Evolutionary conservation across 2,329 filamentous ascomycete genomes (phyloP).

Genomic region (Diaporthe aspalathi): DNA sequence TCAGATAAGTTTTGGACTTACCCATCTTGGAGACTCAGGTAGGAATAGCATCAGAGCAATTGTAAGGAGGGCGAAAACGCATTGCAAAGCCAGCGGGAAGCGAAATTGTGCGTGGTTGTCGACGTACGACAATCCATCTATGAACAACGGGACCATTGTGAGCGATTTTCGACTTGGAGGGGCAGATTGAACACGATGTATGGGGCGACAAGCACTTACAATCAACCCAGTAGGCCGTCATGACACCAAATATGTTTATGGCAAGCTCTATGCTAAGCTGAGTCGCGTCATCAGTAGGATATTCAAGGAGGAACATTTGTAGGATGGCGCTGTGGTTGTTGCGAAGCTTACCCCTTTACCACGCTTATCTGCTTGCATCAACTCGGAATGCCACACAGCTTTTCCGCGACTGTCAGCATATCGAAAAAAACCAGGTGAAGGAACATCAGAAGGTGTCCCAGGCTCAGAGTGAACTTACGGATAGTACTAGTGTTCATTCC

Average conservation of each 20-base stretch:
- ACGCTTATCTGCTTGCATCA: constrained; percentile 53
- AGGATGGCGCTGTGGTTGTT: no score
- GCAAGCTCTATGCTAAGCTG: constrained; percentile 17
- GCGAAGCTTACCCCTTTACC: constrained; percentile 49
- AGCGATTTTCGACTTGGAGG: background rate
- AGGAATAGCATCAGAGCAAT: constrained; percentile 50
- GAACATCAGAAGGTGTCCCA: background rate
- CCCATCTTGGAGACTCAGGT: constrained; percentile 42
- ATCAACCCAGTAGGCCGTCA: constrained; percentile 21
- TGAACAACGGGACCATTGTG: background rate
- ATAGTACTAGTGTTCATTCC: constrained; percentile 62
- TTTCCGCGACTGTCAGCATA: background rate
- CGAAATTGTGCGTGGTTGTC: constrained; percentile 54
- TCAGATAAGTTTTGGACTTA: background rate
- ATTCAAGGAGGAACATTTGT: no score
- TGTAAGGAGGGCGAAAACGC: constrained; percentile 53
- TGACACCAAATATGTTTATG: constrained; percentile 18
- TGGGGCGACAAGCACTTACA: background rate
- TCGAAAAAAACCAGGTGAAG: background rate
- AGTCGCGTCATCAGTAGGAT: background rate
- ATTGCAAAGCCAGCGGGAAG: constrained; percentile 59
- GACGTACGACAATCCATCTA: constrained; percentile 45
- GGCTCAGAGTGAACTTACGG: constrained; percentile 43
- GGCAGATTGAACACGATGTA: background rate
- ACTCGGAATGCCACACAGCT: constrained; percentile 56